Base-by-base conservation (phyloP, 2,329 filamentous ascomycete species). In the Fusarium aywerte region DNA sequence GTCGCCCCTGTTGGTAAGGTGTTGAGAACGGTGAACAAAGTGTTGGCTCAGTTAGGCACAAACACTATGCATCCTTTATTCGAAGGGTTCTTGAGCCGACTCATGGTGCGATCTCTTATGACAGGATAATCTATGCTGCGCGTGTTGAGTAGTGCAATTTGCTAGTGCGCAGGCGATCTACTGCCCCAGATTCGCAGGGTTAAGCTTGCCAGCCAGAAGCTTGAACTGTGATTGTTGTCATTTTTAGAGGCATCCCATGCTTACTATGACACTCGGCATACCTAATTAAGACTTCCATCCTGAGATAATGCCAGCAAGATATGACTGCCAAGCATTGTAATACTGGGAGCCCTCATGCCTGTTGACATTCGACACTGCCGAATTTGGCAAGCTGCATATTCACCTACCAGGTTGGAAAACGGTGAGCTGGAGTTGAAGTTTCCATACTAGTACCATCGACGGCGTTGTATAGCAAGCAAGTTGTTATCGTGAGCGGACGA, bases 361-460 rank as follows among this genome's bases (percentile, higher is more conserved):
- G 64, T 56, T 65, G 44, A 42, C 55, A 32, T 51, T 55, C 59
- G 39, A 48, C 50, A 33, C 49, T 72, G 50, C 71, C 71, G 48
- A 68, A 70, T 73, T 59, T 71, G 61, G 71, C 57, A 57, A 52
- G 57, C 58, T 73, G 71, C 71, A 73, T 69, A 49, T 25, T 48
- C 31, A 51, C 50, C 58, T 73, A 71, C 62, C 62, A 62, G 57
- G 61, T 50, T 52, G 31, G 53, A 59, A 62, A 61, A 58, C 59
- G 60, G 65, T 67, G 65, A 63, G 58, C 53, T 65, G 61, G 66
- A 67, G 43, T 59, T 67, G 48, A 58, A 62, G 55, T 65, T 68
- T 44, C 58, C 49, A 55, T 63, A 43, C 32, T 61, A 32, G 49
- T 50, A 57, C 67, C 47, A 62, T 63, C 62, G 29, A 27, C 20